These are phyloP conservation scores for Geotrichum fermentans DNA, from an alignment of 1,139 yeast species.

Conservation along the genomic window DNA sequence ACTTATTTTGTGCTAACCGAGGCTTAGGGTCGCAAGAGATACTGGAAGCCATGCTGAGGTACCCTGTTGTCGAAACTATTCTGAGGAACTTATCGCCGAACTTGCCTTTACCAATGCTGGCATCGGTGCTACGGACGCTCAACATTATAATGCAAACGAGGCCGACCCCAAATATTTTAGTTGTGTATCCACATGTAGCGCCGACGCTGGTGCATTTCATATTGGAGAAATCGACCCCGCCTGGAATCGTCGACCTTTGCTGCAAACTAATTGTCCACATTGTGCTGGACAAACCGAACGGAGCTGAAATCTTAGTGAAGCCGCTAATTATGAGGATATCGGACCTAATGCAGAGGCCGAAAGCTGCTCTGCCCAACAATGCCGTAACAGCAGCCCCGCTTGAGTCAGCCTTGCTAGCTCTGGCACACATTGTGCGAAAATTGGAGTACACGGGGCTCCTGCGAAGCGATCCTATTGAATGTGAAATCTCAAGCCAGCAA, in stretches of 20 bases:
- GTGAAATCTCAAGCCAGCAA: conserved; percentile 13
- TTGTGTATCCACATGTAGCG: conserved; percentile 26
- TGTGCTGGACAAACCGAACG: conserved; percentile 22
- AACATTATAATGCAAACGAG: conserved; percentile 26
- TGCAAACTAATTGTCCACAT: conserved; percentile 30
- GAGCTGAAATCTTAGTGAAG: conserved; percentile 20
- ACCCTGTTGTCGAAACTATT: conserved; percentile 27
- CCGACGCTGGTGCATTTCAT: conserved; percentile 24
- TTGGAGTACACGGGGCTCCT: conserved; percentile 19
- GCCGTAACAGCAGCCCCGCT: conserved; percentile 22
- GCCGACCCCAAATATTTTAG: conserved; percentile 27
- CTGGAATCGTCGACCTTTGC: conserved; percentile 24
- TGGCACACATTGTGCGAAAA: conserved; percentile 28
- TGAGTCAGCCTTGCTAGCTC: conserved; percentile 30
- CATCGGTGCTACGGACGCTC: conserved; percentile 29
- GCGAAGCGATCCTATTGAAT: conserved; percentile 4
- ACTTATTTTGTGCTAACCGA: neutral
- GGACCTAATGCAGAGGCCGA: conserved; percentile 16
- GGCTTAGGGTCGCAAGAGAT: conserved; percentile 24
- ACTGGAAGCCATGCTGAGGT: conserved; percentile 24
- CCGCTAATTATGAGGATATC: conserved; percentile 24
- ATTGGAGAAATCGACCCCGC: conserved; percentile 21
- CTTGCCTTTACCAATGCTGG: conserved; percentile 24
- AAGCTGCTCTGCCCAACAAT: too few species aligned
- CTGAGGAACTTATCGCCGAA: conserved; percentile 21